Conservation (phyloP, 2,329 filamentous ascomycete genomes). For the Pseudogymnoascus sp. region DNA sequence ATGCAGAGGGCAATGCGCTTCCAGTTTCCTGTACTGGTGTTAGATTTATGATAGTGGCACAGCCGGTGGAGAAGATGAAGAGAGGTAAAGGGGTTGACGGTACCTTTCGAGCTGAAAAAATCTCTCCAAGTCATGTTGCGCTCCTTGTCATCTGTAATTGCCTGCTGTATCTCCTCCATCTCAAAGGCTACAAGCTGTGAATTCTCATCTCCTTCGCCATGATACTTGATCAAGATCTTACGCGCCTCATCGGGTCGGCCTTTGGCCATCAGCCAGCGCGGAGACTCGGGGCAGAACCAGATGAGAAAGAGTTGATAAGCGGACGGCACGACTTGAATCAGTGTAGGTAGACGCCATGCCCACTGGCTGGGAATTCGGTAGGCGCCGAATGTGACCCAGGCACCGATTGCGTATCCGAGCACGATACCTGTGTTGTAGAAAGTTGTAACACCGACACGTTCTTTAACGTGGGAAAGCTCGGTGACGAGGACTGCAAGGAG, state of each 20-base stretch:
- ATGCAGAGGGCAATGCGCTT: slow-evolving; percentile 36
- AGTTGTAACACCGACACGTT: slow-evolving; percentile 32
- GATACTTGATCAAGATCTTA: slow-evolving; percentile 46
- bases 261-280: slow-evolving; percentile 46
- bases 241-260: slow-evolving; percentile 48
- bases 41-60: slow-evolving; percentile 25
- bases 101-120: slow-evolving; percentile 7
- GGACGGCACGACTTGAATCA: slow-evolving; percentile 42
- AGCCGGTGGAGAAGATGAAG: background rate
- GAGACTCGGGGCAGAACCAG: slow-evolving; percentile 45
- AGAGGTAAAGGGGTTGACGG: background rate
- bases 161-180: slow-evolving; percentile 39
- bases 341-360: slow-evolving; percentile 45
- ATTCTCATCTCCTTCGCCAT: slow-evolving; percentile 39
- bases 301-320: slow-evolving; percentile 26
- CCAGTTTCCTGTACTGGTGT: slow-evolving; percentile 26
- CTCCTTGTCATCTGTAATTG: slow-evolving; percentile 16
- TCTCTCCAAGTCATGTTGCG: slow-evolving; percentile 9
- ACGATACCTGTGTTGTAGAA: slow-evolving; percentile 37
- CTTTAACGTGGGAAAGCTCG: slow-evolving; percentile 35
- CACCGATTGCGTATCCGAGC: slow-evolving; percentile 31
- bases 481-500: slow-evolving; percentile 31
- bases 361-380: slow-evolving; percentile 29
- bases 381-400: slow-evolving; percentile 32
- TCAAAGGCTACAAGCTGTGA: slow-evolving; percentile 37